Conservation (phyloP, 306 rosid genomes). For the Castanea crenata region DNA sequence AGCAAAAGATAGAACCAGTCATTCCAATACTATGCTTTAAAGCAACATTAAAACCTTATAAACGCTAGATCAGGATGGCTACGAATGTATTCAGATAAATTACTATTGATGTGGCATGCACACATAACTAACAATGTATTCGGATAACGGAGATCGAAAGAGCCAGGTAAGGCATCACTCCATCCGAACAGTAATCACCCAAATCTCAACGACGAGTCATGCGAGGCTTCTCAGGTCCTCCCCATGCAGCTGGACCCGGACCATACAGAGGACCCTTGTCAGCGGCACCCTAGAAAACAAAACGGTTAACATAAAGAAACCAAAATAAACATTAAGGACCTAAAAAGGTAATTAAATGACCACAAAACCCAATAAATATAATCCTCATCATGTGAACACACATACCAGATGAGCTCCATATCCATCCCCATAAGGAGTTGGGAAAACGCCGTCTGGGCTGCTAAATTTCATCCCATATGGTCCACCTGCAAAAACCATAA, state of each 20-base stretch:
- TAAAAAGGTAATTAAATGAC: neutral
- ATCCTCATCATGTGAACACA: neutral
- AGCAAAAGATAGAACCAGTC: neutral
- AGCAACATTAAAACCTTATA: slow-evolving; percentile 40
- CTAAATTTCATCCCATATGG: slow-evolving; percentile 65
- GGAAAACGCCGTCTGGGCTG: slow-evolving; percentile 48
- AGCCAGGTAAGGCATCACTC: slow-evolving; percentile 26
- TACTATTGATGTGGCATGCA: slow-evolving; percentile 43
- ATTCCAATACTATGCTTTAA: neutral
- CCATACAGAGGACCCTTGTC: slow-evolving; percentile 65
- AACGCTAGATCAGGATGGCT: slow-evolving; percentile 37
- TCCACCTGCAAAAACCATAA: slow-evolving; percentile 51
- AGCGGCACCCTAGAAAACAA: slow-evolving; percentile 51
- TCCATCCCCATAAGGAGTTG: slow-evolving; percentile 60
- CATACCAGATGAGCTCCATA: slow-evolving; percentile 73
- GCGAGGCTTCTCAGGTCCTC: slow-evolving; percentile 71
- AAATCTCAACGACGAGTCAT: slow-evolving; percentile 54
- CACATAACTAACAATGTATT: slow-evolving; percentile 32
- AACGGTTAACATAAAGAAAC: slow-evolving; percentile 14
- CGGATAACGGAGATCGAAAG: slow-evolving; percentile 28
- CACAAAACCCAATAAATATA: neutral
- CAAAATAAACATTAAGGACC: neutral
- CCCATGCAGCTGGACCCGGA: slow-evolving; percentile 56
- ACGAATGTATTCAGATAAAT: slow-evolving; percentile 39
- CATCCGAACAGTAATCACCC: slow-evolving; percentile 28